These are phyloP conservation scores for Leptographium procerum DNA, from an alignment of 2,329 filamentous ascomycete genomes.

Conservation along the genomic window DNA sequence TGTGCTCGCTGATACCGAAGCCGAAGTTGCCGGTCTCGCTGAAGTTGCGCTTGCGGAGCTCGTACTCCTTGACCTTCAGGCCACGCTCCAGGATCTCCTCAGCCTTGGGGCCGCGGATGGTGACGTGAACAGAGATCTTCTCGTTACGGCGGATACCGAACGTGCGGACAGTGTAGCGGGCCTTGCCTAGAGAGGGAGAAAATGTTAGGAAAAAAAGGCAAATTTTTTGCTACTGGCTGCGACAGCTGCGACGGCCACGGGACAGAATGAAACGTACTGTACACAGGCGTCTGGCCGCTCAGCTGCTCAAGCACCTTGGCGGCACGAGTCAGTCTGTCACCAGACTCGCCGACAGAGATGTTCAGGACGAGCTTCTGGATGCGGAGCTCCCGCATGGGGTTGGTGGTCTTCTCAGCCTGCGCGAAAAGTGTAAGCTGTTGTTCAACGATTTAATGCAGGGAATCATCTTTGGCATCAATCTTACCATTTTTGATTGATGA, in stretches of 20 bases:
- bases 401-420: conserved; percentile 74
- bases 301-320: conserved; percentile 99
- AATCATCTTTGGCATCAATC: not conserved
- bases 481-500: conserved; percentile 26
- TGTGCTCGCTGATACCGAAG: conserved; percentile 99
- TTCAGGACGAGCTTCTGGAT: conserved; percentile 99
- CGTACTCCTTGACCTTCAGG: conserved; percentile 99
- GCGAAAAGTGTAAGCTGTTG: conserved; percentile 16
- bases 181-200: conserved; percentile 62
- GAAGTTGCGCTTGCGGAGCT: conserved; percentile 99
- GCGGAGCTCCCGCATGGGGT: conserved; percentile 99
- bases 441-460: not conserved
- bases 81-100: conserved; percentile 99
- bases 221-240: not conserved
- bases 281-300: conserved; percentile 98
- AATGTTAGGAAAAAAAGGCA: not conserved
- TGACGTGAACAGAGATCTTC: conserved; percentile 99
- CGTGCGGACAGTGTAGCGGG: conserved; percentile 99
- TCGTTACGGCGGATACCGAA: conserved; percentile 99
- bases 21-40: conserved; percentile 99
- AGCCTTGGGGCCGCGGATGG: conserved; percentile 89
- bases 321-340: conserved; percentile 99
- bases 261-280: conserved; percentile 49
- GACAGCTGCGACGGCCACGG: not conserved
- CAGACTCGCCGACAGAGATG: conserved; percentile 99